Evolutionary conservation across 257 asterid genomes (phyloP), one percentile per base, ranked within the genome.

Genomic region (Solanum sejunctum): DNA sequence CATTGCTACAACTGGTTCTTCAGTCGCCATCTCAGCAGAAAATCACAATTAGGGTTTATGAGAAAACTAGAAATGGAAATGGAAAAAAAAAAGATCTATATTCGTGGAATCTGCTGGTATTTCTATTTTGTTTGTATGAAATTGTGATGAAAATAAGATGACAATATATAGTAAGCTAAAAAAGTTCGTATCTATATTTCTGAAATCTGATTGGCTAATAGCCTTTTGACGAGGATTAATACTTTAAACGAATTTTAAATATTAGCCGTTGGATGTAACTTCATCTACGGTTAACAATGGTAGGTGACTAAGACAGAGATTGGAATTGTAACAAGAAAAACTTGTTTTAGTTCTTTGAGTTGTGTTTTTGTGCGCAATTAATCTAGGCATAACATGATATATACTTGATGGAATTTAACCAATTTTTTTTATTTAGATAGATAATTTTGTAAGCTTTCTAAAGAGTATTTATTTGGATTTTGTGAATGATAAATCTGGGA

Each of bases 301-400:
- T 10, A 20, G 84, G 70, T 87, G 91, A 80, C 86, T 69, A 83
- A 75, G 91, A 84, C 86, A 4, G 67, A 87, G 90, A 87, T 92
- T 87, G 90, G 85, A 84, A 81, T 82, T 85, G 86, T 58, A 49
- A 60, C 54, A 18, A 43, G 28, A 84, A 69, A 69, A 11, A 84
- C 86, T 90, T 83, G 84, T 86, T 84, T 83, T 90, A 43, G 86
- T 88, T 73, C 64, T 11, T 21, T 2, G 57, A 36, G 84, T 89
- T 95, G 99, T 95, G 98, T 88, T 95, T 95, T 90, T 92, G 8
- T 87, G 88, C 86, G 88, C 52, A 87, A 89, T 90, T 92, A 39
- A 85, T 82, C 4, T 66, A 58, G 12, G 12, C 26, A 92, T 87
- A 92, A 88, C 87, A 91, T 57, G 86, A 84, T 83, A 39, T 88